phyloP scores from a whole-genome alignment of 1,139 yeast genomes.

The Candida sanyaensis region DNA sequence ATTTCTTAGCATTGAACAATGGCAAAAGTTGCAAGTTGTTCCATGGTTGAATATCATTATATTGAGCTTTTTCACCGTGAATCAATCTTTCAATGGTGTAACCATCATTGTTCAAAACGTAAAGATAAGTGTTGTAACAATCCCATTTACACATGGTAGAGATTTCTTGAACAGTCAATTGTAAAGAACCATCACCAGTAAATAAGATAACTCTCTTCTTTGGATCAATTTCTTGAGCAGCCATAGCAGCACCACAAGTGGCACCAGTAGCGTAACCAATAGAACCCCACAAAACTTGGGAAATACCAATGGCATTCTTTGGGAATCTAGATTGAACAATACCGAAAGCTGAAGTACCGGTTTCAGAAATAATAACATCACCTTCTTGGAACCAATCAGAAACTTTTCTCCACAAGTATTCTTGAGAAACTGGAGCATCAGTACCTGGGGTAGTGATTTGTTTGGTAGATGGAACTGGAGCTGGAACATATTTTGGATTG shows the following conservation, averaged over 20 bases:
- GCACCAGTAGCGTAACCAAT: conserved; percentile 90
- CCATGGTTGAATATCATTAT: conserved; percentile 86
- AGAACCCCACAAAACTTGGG: conserved; percentile 90
- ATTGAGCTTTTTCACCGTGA: conserved; percentile 75
- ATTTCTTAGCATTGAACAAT: conserved; percentile 69
- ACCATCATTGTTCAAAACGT: conserved; percentile 83
- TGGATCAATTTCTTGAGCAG: conserved; percentile 74
- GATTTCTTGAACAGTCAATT: conserved; percentile 85
- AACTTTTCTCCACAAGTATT: conserved; percentile 80
- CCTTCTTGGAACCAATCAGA: conserved; percentile 77
- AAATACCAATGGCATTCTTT: conserved; percentile 69
- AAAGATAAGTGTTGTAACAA: conserved; percentile 69
- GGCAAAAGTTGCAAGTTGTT: conserved; percentile 69
- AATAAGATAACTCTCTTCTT: conserved; percentile 74
- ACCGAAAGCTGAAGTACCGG: conserved; percentile 92
- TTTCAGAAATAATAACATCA: conserved; percentile 80
- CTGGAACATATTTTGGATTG: conserved; percentile 24
- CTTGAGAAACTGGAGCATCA: conserved; percentile 52
- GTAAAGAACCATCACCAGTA: conserved; percentile 90
- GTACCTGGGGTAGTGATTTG: conserved; percentile 22
- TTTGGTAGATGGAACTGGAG: conserved; percentile 50
- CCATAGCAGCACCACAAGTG: conserved; percentile 81
- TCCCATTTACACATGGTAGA: conserved; percentile 83
- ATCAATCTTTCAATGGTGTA: conserved; percentile 89
- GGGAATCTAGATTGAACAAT: conserved; percentile 81